Percentiles rank a stretch among this genome's conserved stretches.
These are phyloP conservation scores for Triticum dicoccoides DNA, from an alignment of 176 grass and related monocot species.

Conservation along the genomic window DNA sequence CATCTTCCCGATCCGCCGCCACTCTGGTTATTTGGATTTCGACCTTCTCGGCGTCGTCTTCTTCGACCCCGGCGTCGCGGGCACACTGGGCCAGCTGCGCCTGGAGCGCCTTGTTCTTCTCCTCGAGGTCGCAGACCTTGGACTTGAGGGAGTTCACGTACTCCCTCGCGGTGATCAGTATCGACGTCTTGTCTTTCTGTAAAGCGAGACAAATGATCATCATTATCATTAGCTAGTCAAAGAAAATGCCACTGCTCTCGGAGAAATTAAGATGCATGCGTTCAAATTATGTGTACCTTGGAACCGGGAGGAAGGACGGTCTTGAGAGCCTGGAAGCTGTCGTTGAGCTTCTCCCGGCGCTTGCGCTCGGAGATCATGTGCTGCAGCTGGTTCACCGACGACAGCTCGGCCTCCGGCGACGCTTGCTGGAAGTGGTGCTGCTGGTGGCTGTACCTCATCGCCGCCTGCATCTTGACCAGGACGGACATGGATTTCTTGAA, in stretches of 20 bases:
- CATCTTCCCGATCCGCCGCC: neutral
- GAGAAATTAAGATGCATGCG: neutral
- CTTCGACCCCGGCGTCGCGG: neutral
- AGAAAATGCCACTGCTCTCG: neutral
- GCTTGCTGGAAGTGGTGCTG: slow-evolving; percentile 28
- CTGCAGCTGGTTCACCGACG: slow-evolving; percentile 65
- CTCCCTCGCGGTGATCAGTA: slow-evolving; percentile 65
- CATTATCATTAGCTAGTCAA: too few species aligned
- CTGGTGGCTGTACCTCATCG: neutral
- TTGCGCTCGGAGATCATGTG: slow-evolving; percentile 90
- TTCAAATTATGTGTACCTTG: neutral
- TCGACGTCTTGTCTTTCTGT: slow-evolving; percentile 90
- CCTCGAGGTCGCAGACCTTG: slow-evolving; percentile 58
- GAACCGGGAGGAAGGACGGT: slow-evolving; percentile 59
- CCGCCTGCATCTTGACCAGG: slow-evolving; percentile 39
- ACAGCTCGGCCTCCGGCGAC: neutral
- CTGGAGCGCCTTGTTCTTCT: slow-evolving; percentile 70
- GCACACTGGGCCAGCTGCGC: neutral
- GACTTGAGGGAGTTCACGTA: slow-evolving; percentile 61
- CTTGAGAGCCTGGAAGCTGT: slow-evolving; percentile 73
- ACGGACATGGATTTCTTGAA: slow-evolving; percentile 56
- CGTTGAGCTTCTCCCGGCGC: slow-evolving; percentile 85
- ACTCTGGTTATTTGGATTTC: slow-evolving; percentile 48
- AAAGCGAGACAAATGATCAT: neutral
- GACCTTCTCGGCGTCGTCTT: neutral